Base-by-base conservation (phyloP, 768 basidiomycete genomes). In the Pholiota microspora region DNA sequence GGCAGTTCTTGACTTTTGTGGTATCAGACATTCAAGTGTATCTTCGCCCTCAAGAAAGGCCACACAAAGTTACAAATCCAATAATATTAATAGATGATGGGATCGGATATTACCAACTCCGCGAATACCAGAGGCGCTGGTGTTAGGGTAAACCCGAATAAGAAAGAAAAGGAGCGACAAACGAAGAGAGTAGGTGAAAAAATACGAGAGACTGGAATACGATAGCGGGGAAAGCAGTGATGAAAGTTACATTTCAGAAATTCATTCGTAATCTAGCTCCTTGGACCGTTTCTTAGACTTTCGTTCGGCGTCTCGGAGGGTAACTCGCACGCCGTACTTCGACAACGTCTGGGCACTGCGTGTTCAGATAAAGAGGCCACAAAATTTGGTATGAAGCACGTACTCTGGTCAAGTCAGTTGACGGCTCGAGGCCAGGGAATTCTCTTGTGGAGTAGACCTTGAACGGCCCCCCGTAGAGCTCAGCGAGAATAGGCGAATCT, bases 391-490 rank as follows among this genome's bases (percentile, higher is more conserved):
- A 29, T 16, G 21, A 53, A 58, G 24, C 23, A 59, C 68, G 52
- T 60, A 82, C 87, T 77, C 82, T 86, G 23, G 85, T 88, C 51
- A 89, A 69, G 25, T 85, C 82, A 0, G 88, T 89, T 5, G 87
- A 88, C 2, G 85, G 78, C 29, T 73, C 77, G 34, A 89, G 64
- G 1, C 88, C 87, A 0, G 88, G 88, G 65, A 89, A 89, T 68
- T 86, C 84, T 57, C 87, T 83, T 0, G 88, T 88, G 16, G 85
- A 85, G 62, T 85, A 88, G 15, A 89, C 80, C 61, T 75, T 77
- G 73, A 89, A 89, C 7, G 79, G 64, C 0, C 84, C 85, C 3
- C 88, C 86, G 55, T 79, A 85, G 45, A 80, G 76, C 58, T 89
- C 85, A n/a, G 85, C 79, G 59, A 84, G 77, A 18, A 86, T 70